Percentiles rank a stretch among this genome's conserved stretches.
phyloP scores from a whole-genome alignment of 805 yeast genomes.

The Saturnispora gosingensis region DNA sequence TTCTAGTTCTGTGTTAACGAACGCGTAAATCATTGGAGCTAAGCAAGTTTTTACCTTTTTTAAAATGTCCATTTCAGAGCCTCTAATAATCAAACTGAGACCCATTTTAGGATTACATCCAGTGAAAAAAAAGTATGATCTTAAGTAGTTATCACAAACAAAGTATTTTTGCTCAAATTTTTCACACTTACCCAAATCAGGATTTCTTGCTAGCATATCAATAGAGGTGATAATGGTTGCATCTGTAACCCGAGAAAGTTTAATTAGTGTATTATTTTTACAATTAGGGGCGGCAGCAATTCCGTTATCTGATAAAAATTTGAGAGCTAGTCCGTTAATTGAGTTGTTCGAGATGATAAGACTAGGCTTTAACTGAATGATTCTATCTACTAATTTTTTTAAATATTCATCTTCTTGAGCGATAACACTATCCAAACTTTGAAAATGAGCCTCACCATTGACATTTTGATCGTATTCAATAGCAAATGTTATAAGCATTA shows the following conservation, averaged over 20 bases:
- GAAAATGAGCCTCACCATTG: conserved; percentile 15
- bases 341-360: conserved; percentile 69
- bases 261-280: conserved; percentile 71
- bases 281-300: conserved; percentile 75
- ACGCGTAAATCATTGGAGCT: conserved; percentile 70
- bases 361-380: conserved; percentile 68
- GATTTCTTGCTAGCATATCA: conserved; percentile 67
- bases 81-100: conserved; percentile 79
- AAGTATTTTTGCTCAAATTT: conserved; percentile 63
- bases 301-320: conserved; percentile 60
- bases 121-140: conserved; percentile 68
- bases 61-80: conserved; percentile 54
- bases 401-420: conserved; percentile 85
- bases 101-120: conserved; percentile 73
- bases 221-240: conserved; percentile 82
- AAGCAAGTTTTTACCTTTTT: conserved; percentile 66
- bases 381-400: conserved; percentile 69
- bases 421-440: conserved; percentile 43
- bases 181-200: conserved; percentile 69
- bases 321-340: conserved; percentile 74
- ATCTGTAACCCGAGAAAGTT: conserved; percentile 68
- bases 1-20: conserved; percentile 74
- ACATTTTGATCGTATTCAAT: conserved; percentile 66
- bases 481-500: conserved; percentile 80
- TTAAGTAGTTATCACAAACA: conserved; percentile 43